Percentiles rank a stretch among this genome's conserved stretches.
phyloP scores from a whole-genome alignment of 805 yeast genomes.

The Peterozyma toletana region DNA sequence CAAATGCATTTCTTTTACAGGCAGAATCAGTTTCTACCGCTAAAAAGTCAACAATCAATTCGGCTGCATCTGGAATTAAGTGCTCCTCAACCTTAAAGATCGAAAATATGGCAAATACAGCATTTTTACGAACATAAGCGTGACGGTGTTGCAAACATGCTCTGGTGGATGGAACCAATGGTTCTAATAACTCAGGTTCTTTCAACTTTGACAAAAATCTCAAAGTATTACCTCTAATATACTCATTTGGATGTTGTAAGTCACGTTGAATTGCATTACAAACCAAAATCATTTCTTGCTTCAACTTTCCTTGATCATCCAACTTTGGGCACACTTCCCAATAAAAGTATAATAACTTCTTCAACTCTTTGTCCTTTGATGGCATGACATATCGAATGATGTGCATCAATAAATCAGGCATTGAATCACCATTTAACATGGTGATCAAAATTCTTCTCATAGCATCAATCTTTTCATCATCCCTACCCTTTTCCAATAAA shows the following conservation, averaged over 20 bases:
- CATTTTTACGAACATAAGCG: slow-evolving; percentile 96
- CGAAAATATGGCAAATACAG: slow-evolving; percentile 83
- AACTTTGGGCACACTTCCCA: slow-evolving; percentile 98
- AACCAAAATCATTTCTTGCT: slow-evolving; percentile 97
- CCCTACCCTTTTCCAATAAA: slow-evolving; percentile 81
- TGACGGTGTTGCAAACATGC: slow-evolving; percentile 92
- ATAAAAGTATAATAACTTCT: slow-evolving; percentile 87
- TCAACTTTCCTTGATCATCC: slow-evolving; percentile 81
- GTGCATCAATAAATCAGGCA: slow-evolving; percentile 93
- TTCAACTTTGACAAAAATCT: slow-evolving; percentile 85
- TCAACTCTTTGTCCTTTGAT: slow-evolving; percentile 80
- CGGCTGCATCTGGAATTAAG: slow-evolving; percentile 93
- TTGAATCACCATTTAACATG: slow-evolving; percentile 86
- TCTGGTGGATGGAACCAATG: slow-evolving; percentile 88
- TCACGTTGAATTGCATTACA: slow-evolving; percentile 98
- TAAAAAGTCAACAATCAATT: slow-evolving; percentile 65
- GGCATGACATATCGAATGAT: slow-evolving; percentile 98
- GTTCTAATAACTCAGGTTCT: slow-evolving; percentile 92
- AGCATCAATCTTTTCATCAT: slow-evolving; percentile 78
- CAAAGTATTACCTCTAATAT: slow-evolving; percentile 89
- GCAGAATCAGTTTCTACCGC: slow-evolving; percentile 84
- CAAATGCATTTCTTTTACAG: slow-evolving; percentile 92
- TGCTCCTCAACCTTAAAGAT: slow-evolving; percentile 79
- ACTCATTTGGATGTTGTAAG: slow-evolving; percentile 96
- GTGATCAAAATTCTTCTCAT: slow-evolving; percentile 83